phyloP scores from a whole-genome alignment of 306 rosid genomes.

The Lathyrus tuberosus region DNA sequence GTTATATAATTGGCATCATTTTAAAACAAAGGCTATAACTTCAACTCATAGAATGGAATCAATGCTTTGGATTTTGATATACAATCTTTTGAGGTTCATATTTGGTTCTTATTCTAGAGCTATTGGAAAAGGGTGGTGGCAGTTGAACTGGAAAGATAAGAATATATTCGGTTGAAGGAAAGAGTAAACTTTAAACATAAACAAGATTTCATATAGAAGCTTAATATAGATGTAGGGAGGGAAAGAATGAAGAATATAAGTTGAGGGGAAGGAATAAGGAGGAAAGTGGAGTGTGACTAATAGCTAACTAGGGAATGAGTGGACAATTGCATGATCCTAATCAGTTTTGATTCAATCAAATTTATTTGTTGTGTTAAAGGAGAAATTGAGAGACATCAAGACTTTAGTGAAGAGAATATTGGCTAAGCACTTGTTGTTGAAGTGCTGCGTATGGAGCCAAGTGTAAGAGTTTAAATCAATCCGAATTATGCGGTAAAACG shows the following conservation, averaged over 20 bases:
- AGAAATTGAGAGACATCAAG: no score
- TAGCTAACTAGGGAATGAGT: not conserved
- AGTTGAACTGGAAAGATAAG: constrained; percentile 47
- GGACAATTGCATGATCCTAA: not conserved
- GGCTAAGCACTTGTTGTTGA: no score
- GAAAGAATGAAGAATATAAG: constrained; percentile 31
- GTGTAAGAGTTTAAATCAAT: no score
- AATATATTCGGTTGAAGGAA: constrained; percentile 53
- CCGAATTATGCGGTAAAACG: no score
- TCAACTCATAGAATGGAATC: constrained; percentile 39
- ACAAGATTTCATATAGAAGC: constrained; percentile 5
- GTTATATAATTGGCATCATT: constrained; percentile 36
- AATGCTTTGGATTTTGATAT: constrained; percentile 34
- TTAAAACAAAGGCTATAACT: constrained; percentile 29
- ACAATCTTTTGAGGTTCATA: constrained; percentile 36
- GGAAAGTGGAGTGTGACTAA: constrained; percentile 11
- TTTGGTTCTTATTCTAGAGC: constrained; percentile 28
- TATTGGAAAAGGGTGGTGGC: constrained; percentile 46
- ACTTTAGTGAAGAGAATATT: no score
- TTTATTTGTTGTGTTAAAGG: no score
- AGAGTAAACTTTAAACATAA: constrained; percentile 34
- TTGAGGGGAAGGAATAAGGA: constrained; percentile 2
- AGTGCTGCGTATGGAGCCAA: no score
- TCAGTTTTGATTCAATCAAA: no score
- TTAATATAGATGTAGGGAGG: constrained; percentile 8